Percentiles rank a stretch among this genome's conserved stretches.
These are phyloP conservation scores for Colletotrichum melonis DNA, from an alignment of 2,329 filamentous ascomycete species.

Conservation along the genomic window DNA sequence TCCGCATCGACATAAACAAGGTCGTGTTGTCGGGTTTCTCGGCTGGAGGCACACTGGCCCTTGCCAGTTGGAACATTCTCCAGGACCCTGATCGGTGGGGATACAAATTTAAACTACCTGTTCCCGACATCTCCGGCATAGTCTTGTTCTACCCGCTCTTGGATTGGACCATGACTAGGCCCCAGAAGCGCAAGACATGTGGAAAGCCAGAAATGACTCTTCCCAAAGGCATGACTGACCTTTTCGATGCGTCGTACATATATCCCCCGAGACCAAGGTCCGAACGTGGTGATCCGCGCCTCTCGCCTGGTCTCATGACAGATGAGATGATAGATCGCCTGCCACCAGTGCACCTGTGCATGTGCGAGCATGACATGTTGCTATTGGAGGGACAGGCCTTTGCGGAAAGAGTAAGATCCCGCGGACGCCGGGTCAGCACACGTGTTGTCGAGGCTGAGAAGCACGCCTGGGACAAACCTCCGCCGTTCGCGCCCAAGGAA, in stretches of 20 bases:
- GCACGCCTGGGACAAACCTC: slow-evolving; percentile 62
- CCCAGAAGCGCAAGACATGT: slow-evolving; percentile 65
- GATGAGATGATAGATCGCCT: slow-evolving; percentile 65
- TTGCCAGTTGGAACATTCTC: slow-evolving; percentile 60
- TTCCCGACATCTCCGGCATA: slow-evolving; percentile 62
- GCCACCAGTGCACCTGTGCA: slow-evolving; percentile 65
- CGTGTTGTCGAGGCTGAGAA: slow-evolving; percentile 59
- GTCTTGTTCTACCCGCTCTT: slow-evolving; percentile 72
- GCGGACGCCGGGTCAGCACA: slow-evolving; percentile 43
- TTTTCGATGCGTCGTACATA: slow-evolving; percentile 73
- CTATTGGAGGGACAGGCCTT: slow-evolving; percentile 70
- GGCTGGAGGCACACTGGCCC: slow-evolving; percentile 67
- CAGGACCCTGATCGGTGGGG: slow-evolving; percentile 54
- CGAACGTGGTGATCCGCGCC: slow-evolving; percentile 61
- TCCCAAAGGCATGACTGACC: slow-evolving; percentile 66
- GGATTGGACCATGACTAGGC: slow-evolving; percentile 69
- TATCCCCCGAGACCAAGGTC: slow-evolving; percentile 60
- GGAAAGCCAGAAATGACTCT: slow-evolving; percentile 68
- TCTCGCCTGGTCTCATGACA: slow-evolving; percentile 68
- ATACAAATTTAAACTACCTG: slow-evolving; percentile 50
- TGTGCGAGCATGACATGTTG: slow-evolving; percentile 76
- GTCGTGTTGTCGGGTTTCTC: slow-evolving; percentile 74
- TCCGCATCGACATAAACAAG: slow-evolving; percentile 66
- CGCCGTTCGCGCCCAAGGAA: slow-evolving; percentile 55
- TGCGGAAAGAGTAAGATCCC: slow-evolving; percentile 62